Conservation (phyloP, 108 stramenopile genomes). For the Mediolabrus comicus region DNA sequence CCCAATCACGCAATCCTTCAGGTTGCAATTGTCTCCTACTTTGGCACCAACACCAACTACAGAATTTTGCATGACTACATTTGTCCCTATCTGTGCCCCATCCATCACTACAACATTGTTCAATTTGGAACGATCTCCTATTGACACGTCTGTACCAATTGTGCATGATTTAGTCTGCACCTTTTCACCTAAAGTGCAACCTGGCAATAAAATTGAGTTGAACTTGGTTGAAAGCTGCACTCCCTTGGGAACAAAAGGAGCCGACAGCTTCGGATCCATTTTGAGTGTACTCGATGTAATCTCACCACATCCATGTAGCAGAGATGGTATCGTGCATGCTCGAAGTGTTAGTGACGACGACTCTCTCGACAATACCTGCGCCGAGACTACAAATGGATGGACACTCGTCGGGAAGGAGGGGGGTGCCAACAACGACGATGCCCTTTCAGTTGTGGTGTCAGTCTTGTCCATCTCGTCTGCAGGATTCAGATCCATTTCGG, state of each 20-base stretch:
- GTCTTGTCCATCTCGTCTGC: neutral
- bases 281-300: slow-evolving; percentile 47
- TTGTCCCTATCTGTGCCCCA: slow-evolving; percentile 67
- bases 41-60: slow-evolving; percentile 56
- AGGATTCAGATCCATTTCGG: slow-evolving; percentile 14
- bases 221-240: slow-evolving; percentile 61
- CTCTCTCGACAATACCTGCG: slow-evolving; percentile 52
- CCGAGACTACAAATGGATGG: slow-evolving; percentile 56
- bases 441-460: slow-evolving; percentile 4
- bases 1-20: slow-evolving; percentile 86
- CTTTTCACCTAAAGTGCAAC: slow-evolving; percentile 61
- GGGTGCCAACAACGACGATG: neutral
- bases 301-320: slow-evolving; percentile 75
- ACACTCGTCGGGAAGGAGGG: slow-evolving; percentile 26
- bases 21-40: slow-evolving; percentile 81
- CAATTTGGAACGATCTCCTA: slow-evolving; percentile 67
- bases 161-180: slow-evolving; percentile 72
- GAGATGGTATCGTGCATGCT: slow-evolving; percentile 61
- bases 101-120: slow-evolving; percentile 89
- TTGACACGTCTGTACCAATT: slow-evolving; percentile 54
- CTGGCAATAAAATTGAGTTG: slow-evolving; percentile 60
- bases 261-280: slow-evolving; percentile 8
- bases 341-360: slow-evolving; percentile 57
- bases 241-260: slow-evolving; percentile 18
- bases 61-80: slow-evolving; percentile 77